Percentiles rank a stretch among this genome's conserved stretches.
These are phyloP conservation scores for Clonostachys sp. DNA, from an alignment of 2,329 filamentous ascomycete species.

Conservation along the genomic window DNA sequence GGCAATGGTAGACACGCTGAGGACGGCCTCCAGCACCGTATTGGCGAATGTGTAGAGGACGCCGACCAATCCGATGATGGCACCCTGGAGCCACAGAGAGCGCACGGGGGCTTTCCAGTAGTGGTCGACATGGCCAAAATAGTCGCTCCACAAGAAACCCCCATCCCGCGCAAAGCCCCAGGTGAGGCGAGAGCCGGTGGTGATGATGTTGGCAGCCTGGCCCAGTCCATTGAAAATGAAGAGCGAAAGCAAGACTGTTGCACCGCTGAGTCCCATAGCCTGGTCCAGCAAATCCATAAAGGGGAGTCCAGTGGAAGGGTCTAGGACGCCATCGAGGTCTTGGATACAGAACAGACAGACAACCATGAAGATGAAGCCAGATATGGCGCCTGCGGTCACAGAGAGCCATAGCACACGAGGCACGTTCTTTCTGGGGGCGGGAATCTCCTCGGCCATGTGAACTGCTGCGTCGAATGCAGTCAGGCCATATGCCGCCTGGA, in stretches of 20 bases:
- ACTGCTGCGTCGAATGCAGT: constrained; percentile 46
- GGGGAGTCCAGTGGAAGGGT: constrained; percentile 23
- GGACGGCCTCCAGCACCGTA: constrained; percentile 39
- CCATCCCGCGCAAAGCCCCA: constrained; percentile 40
- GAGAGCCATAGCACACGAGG: constrained; percentile 39
- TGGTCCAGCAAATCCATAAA: constrained; percentile 32
- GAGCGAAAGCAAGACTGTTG: constrained; percentile 29
- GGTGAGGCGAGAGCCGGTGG: constrained; percentile 33
- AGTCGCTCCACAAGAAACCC: constrained; percentile 26
- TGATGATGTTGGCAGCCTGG: constrained; percentile 36
- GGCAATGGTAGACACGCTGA: constrained; percentile 42
- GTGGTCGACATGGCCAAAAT: constrained; percentile 22
- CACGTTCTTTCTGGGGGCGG: constrained; percentile 33
- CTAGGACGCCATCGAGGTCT: constrained; percentile 24
- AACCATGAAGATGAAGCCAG: constrained; percentile 35
- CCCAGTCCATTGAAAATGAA: constrained; percentile 44
- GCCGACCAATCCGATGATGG: constrained; percentile 26
- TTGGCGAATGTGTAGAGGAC: constrained; percentile 40
- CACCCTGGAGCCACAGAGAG: constrained; percentile 37
- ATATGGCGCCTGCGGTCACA: constrained; percentile 29
- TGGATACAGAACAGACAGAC: constrained; percentile 37
- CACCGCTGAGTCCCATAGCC: constrained; percentile 15
- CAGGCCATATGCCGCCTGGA: constrained; percentile 43
- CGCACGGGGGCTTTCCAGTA: constrained; percentile 39
- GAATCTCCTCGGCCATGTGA: constrained; percentile 44